phyloP scores from a whole-genome alignment of 208 protist species.

The Crithidia thermophila region DNA sequence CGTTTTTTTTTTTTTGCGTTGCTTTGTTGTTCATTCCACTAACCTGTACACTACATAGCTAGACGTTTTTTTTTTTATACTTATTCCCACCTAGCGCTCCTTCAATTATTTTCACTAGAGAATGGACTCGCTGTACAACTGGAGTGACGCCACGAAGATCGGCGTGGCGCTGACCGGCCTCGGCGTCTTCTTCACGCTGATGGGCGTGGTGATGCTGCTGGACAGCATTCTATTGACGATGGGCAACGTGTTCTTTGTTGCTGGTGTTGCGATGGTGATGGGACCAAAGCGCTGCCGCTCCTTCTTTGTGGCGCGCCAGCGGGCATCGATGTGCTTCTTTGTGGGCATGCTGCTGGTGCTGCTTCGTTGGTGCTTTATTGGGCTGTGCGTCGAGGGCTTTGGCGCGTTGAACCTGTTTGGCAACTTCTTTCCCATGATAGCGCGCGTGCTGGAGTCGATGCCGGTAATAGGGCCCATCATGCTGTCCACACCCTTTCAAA shows the following conservation, averaged over 20 bases:
- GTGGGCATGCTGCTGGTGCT: constrained; percentile 85
- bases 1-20: too few species aligned
- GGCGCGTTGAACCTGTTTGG: constrained; percentile 91
- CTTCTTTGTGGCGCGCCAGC: constrained; percentile 80
- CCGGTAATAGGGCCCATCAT: constrained; percentile 83
- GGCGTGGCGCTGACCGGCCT: constrained; percentile 84
- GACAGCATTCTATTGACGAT: constrained; percentile 89
- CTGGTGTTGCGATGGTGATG: constrained; percentile 87
- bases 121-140: constrained; percentile 91
- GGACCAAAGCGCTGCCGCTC: constrained; percentile 67
- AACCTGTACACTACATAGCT: background rate
- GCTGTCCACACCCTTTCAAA: constrained; percentile 65
- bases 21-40: too few species aligned
- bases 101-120: background rate
- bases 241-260: constrained; percentile 91
- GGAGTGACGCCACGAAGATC: constrained; percentile 91
- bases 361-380: constrained; percentile 77
- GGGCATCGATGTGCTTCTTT: constrained; percentile 89
- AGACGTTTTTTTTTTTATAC: constrained; percentile 1
- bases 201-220: constrained; percentile 83
- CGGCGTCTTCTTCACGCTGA: constrained; percentile 78
- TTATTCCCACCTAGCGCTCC: background rate
- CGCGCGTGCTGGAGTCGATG: constrained; percentile 84
- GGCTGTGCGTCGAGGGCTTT: constrained; percentile 84
- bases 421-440: constrained; percentile 91